A percentile compares a stretch with the other conserved stretches of the same genome.
Evolutionary conservation across 306 rosid species (phyloP).

Genomic region (Fagus crenata): DNA sequence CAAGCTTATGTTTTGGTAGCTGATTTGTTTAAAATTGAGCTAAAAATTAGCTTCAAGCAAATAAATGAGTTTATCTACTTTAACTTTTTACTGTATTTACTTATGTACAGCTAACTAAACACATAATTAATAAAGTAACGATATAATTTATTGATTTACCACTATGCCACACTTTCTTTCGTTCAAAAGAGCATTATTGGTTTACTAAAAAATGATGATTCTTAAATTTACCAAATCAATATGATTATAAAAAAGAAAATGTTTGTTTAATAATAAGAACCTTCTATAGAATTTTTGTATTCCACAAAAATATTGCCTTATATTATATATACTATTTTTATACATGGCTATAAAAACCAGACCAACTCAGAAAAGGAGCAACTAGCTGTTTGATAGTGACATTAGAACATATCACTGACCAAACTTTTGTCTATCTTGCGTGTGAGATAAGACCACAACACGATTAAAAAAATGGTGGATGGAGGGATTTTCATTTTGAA

Average conservation of each 20-base stretch:
- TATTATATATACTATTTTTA: not conserved
- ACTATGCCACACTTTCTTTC: too few species aligned
- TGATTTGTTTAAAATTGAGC: too few species aligned
- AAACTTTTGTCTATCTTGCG: not conserved
- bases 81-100: too few species aligned
- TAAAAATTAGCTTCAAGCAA: too few species aligned
- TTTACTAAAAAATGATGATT: too few species aligned
- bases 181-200: too few species aligned
- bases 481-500: constrained; percentile 5
- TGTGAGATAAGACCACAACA: not conserved
- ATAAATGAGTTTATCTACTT: too few species aligned
- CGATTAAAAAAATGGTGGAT: not conserved
- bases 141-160: too few species aligned
- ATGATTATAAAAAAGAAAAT: not conserved
- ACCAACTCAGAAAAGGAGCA: not conserved
- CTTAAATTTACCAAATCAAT: too few species aligned
- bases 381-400: not conserved
- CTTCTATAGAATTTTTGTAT: not conserved
- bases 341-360: not conserved
- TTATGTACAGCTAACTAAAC: too few species aligned
- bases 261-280: not conserved
- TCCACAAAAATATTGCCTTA: not conserved
- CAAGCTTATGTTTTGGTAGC: too few species aligned
- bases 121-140: too few species aligned
- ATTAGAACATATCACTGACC: constrained; percentile 1